These are phyloP conservation scores for Naganishia sp. DNA, from an alignment of 1,284 basidiomycete genomes.

Conservation along the genomic window DNA sequence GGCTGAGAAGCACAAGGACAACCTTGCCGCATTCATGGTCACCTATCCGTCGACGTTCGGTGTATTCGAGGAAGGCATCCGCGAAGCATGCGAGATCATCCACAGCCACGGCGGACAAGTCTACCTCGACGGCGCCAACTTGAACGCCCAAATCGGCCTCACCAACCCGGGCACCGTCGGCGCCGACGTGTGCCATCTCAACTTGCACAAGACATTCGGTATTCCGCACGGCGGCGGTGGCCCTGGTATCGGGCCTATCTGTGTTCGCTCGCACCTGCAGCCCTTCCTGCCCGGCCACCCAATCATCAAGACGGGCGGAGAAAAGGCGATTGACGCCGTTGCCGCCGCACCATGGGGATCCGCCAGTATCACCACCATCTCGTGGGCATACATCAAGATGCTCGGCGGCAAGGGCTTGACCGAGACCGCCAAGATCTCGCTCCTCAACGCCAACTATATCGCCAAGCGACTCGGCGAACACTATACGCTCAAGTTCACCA, in stretches of 20 bases:
- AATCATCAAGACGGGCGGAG: slow-evolving; percentile 67
- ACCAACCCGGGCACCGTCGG: slow-evolving; percentile 95
- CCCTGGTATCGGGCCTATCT: slow-evolving; percentile 88
- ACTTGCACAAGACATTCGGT: slow-evolving; percentile 80
- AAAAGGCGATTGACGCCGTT: slow-evolving; percentile 79
- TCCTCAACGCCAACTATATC: slow-evolving; percentile 97
- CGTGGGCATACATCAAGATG: slow-evolving; percentile 99
- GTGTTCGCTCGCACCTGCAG: slow-evolving; percentile 86
- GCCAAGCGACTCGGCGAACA: slow-evolving; percentile 79
- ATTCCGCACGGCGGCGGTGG: slow-evolving; percentile 94
- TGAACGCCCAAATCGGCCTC: slow-evolving; percentile 93
- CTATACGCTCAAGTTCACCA: slow-evolving; percentile 88
- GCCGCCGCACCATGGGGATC: slow-evolving; percentile 91
- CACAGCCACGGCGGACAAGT: slow-evolving; percentile 96
- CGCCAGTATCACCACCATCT: slow-evolving; percentile 92
- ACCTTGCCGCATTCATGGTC: slow-evolving; percentile 95
- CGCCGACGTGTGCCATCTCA: slow-evolving; percentile 96
- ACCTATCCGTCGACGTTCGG: slow-evolving; percentile 96
- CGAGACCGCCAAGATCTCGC: slow-evolving; percentile 79
- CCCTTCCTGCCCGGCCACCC: slow-evolving; percentile 96
- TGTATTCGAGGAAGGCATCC: slow-evolving; percentile 91
- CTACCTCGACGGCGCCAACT: slow-evolving; percentile 94
- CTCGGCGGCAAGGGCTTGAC: slow-evolving; percentile 86
- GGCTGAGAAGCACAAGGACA: slow-evolving; percentile 86
- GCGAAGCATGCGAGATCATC: slow-evolving; percentile 88